Evolutionary conservation across 306 rosid species (phyloP).

Genomic region (Geum urbanum): DNA sequence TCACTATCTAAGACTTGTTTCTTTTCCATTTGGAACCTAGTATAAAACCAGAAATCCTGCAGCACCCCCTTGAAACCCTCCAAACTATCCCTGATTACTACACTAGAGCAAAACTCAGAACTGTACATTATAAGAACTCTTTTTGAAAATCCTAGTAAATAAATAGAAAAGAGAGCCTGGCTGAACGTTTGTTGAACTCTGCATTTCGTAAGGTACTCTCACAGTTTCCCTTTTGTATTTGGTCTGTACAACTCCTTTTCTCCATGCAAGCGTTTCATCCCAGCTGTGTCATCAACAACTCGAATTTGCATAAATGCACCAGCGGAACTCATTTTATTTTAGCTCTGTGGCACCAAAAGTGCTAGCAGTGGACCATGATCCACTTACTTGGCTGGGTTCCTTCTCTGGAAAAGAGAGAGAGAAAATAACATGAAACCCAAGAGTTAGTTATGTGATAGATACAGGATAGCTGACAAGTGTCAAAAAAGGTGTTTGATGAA

Average conservation of each 20-base stretch:
- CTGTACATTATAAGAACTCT: conserved; percentile 2
- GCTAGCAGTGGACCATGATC: conserved; percentile 27
- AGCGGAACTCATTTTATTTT: conserved; percentile 3
- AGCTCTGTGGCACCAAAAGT: conserved; percentile 24
- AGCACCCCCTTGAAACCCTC: not conserved
- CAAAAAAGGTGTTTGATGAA: conserved; percentile 31
- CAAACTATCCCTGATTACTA: not conserved
- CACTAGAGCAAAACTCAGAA: not conserved
- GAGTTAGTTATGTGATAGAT: conserved; percentile 22
- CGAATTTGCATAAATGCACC: conserved; percentile 11
- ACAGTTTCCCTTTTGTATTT: not conserved
- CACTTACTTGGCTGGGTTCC: conserved; percentile 16
- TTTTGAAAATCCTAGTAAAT: not conserved
- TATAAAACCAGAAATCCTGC: not conserved
- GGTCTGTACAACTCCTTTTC: conserved; percentile 1
- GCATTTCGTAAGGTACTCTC: not conserved
- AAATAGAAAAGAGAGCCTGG: not conserved
- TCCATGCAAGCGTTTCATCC: conserved; percentile 7
- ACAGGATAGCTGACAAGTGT: conserved; percentile 22
- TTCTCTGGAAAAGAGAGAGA: conserved; percentile 40
- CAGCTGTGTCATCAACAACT: conserved; percentile 3
- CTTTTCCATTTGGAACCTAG: not conserved
- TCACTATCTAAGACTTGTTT: not conserved
- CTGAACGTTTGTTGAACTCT: not conserved
- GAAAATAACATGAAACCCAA: conserved; percentile 27